A percentile compares a stretch with the other conserved stretches of the same genome.
phyloP scores from a whole-genome alignment of 441 rosid genomes.

The Adansonia gregorii region DNA sequence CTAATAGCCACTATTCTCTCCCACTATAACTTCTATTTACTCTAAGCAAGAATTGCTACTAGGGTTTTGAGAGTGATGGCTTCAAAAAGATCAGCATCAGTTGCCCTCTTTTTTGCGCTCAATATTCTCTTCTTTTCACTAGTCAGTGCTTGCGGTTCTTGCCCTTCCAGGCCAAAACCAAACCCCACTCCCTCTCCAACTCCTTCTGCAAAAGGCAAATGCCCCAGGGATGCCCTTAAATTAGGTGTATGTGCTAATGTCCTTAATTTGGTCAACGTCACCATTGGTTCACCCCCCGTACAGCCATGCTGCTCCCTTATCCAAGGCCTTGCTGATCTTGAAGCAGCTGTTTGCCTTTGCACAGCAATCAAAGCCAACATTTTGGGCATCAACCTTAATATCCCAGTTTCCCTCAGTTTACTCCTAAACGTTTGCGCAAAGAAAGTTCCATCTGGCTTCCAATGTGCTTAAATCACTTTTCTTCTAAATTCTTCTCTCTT shows the following conservation, averaged over 20 bases:
- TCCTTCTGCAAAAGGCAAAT: constrained; percentile 29
- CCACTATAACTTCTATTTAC: constrained; percentile 18
- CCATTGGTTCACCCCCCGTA: constrained; percentile 56
- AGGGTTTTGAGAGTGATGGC: constrained; percentile 47
- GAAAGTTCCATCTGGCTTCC: constrained; percentile 58
- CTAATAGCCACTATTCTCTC: background rate
- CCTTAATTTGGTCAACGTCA: constrained; percentile 51
- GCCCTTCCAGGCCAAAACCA: constrained; percentile 54
- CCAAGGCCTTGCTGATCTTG: constrained; percentile 62
- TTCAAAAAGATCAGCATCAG: constrained; percentile 52
- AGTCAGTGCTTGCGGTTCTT: constrained; percentile 54
- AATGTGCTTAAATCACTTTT: constrained; percentile 43
- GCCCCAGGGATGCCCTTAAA: constrained; percentile 63
- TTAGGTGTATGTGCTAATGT: constrained; percentile 57
- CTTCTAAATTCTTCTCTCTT: background rate
- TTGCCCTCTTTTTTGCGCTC: constrained; percentile 61
- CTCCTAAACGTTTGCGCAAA: constrained; percentile 67
- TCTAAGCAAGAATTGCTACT: background rate
- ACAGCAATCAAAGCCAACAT: constrained; percentile 60
- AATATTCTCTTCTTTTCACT: constrained; percentile 69
- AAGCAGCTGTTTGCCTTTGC: constrained; percentile 72
- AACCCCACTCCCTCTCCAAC: constrained; percentile 30
- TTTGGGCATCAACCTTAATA: constrained; percentile 50
- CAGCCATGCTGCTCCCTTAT: constrained; percentile 64
- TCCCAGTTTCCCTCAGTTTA: constrained; percentile 56